phyloP scores from a whole-genome alignment of 441 rosid genomes.

The Populus hybrid region DNA sequence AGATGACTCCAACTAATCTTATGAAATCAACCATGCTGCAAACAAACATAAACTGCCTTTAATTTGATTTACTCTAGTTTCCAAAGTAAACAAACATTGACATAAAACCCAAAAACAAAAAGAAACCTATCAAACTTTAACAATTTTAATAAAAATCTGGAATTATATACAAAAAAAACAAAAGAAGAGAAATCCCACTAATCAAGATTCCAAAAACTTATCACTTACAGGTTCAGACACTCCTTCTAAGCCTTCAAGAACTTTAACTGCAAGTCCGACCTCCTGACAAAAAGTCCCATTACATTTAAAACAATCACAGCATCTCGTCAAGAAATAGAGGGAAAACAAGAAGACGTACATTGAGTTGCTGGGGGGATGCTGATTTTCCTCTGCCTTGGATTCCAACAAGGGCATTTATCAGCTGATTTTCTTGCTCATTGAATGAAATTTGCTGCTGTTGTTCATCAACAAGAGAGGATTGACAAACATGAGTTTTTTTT shows the following conservation, averaged over 20 bases:
- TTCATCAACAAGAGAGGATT: constrained; percentile 43
- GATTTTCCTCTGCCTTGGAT: constrained; percentile 94
- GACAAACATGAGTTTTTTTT: constrained; percentile 15
- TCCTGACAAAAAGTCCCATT: constrained; percentile 40
- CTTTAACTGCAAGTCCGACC: constrained; percentile 68
- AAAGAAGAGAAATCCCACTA: background rate
- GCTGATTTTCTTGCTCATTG: constrained; percentile 57
- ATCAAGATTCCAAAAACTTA: background rate
- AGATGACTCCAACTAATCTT: background rate
- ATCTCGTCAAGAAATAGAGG: background rate
- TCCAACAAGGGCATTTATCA: constrained; percentile 84
- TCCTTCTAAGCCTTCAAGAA: constrained; percentile 66
- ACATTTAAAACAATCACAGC: background rate
- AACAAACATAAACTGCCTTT: no score
- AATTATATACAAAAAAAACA: background rate
- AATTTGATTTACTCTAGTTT: no score
- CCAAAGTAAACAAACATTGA: background rate
- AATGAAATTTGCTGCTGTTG: constrained; percentile 42
- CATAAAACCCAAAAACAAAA: background rate
- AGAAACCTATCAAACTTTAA: background rate
- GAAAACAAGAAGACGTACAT: constrained; percentile 27
- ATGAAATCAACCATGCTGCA: background rate
- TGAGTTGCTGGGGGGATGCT: constrained; percentile 72
- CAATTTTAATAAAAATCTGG: background rate
- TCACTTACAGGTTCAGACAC: constrained; percentile 64